Evolutionary conservation across 2,329 filamentous ascomycete genomes (phyloP).

Genomic region (Graphiopsis chlorocephala): DNA sequence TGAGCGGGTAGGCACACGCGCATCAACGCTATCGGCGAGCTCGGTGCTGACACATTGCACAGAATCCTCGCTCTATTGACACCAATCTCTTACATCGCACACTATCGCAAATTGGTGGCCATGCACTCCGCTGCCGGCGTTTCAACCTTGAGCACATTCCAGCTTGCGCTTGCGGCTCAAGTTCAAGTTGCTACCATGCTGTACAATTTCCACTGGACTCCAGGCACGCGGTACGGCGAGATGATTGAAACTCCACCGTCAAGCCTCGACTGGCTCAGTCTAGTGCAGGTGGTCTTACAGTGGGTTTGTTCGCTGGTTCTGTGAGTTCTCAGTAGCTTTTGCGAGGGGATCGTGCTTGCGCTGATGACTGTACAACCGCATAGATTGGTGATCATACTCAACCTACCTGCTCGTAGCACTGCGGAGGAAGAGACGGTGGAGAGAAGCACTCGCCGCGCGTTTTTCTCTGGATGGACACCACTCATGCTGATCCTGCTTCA

Average conservation of each 20-base stretch:
- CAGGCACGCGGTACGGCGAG: neutral
- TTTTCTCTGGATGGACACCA: neutral
- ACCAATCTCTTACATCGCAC: neutral
- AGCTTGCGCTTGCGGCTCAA: neutral
- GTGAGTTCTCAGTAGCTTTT: neutral
- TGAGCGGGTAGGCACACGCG: neutral
- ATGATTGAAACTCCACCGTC: neutral
- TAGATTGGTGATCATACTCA: neutral
- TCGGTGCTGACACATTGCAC: neutral
- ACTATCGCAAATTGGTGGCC: neutral
- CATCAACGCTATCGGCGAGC: neutral
- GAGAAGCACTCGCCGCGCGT: neutral
- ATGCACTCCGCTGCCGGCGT: neutral
- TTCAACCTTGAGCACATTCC: neutral
- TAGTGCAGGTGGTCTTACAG: neutral
- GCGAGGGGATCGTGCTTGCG: neutral
- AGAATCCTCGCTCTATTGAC: neutral
- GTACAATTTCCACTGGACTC: neutral
- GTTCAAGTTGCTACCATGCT: neutral
- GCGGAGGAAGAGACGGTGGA: neutral
- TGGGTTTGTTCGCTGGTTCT: neutral
- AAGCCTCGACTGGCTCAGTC: neutral
- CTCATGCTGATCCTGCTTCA: neutral
- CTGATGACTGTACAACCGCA: neutral
- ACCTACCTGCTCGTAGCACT: neutral